A percentile compares a stretch with the other conserved stretches of the same genome.
Conservation (phyloP, 352 stramenopile genomes). For the Halophytophthora polymorphica region DNA sequence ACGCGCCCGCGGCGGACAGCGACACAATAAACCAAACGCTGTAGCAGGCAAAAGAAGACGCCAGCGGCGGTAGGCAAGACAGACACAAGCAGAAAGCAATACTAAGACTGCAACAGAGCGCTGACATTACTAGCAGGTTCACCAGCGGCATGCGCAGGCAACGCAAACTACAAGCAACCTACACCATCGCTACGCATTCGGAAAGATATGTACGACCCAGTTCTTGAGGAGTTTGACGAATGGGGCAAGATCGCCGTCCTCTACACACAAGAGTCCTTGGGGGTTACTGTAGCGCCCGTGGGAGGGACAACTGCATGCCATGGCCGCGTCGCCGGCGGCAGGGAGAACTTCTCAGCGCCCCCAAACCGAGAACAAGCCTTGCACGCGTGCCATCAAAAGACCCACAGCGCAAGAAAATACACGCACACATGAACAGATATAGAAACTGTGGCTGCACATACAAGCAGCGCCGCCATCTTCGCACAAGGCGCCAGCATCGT, state of each 20-base stretch:
- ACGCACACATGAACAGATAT: too few species aligned
- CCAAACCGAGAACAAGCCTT: conserved; percentile 20
- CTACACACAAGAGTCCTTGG: conserved; percentile 76
- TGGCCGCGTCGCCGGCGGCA: conserved; percentile 10
- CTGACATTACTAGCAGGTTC: too few species aligned
- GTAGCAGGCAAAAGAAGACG: conserved; percentile 4
- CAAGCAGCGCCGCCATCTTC: too few species aligned
- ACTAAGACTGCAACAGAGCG: too few species aligned
- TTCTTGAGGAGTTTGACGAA: conserved; percentile 77
- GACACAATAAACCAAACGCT: conserved; percentile 12
- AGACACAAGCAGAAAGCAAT: too few species aligned
- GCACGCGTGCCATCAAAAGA: conserved; percentile 16
- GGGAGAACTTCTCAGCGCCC: conserved; percentile 32
- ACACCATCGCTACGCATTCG: too few species aligned
- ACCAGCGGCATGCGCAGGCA: too few species aligned
- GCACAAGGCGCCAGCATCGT: too few species aligned
- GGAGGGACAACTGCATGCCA: conserved; percentile 24
- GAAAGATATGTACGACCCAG: conserved; percentile 56
- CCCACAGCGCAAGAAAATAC: conserved; percentile 15
- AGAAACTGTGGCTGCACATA: too few species aligned
- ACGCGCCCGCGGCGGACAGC: conserved; percentile 24
- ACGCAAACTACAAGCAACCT: too few species aligned
- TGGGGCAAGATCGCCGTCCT: conserved; percentile 48
- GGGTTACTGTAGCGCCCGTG: conserved; percentile 47
- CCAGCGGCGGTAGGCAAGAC: background rate